These are phyloP conservation scores for Stenocarpella maydis DNA, from an alignment of 2,329 filamentous ascomycete genomes.

Conservation along the genomic window DNA sequence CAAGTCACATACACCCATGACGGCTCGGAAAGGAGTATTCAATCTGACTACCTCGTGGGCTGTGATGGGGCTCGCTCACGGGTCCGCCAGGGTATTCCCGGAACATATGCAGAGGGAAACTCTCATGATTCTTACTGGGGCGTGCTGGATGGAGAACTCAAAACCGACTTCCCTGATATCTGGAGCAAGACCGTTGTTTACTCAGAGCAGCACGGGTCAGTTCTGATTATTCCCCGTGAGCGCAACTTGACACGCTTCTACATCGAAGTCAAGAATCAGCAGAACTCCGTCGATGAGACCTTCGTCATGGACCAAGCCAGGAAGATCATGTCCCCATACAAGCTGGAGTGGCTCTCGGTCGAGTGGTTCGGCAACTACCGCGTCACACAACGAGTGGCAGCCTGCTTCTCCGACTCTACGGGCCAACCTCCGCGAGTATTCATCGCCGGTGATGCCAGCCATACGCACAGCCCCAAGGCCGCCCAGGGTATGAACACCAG, in stretches of 20 bases:
- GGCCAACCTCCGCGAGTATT: constrained; percentile 62
- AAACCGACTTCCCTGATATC: constrained; percentile 77
- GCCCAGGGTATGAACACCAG: constrained; percentile 73
- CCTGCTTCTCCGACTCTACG: constrained; percentile 68
- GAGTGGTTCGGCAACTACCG: constrained; percentile 79
- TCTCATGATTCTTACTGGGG: constrained; percentile 70
- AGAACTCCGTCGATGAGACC: constrained; percentile 59
- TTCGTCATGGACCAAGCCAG: constrained; percentile 75
- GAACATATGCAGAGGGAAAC: constrained; percentile 62
- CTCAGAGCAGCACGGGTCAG: constrained; percentile 71
- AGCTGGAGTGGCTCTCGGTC: constrained; percentile 64
- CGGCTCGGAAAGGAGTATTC: constrained; percentile 39
- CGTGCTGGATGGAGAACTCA: constrained; percentile 74
- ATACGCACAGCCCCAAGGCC: constrained; percentile 77
- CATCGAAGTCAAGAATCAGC: constrained; percentile 62
- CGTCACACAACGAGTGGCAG: constrained; percentile 75
- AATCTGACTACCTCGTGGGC: constrained; percentile 30
- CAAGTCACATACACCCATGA: constrained; percentile 49
- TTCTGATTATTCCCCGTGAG: constrained; percentile 77
- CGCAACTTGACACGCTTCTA: constrained; percentile 74
- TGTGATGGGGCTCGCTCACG: constrained; percentile 72
- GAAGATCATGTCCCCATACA: constrained; percentile 67
- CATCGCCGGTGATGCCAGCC: constrained; percentile 73
- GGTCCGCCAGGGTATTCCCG: constrained; percentile 70
- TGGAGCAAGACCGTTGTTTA: constrained; percentile 78